Base-by-base conservation (phyloP, 1,284 basidiomycete species). In the Leccinum cinnamomeum region DNA sequence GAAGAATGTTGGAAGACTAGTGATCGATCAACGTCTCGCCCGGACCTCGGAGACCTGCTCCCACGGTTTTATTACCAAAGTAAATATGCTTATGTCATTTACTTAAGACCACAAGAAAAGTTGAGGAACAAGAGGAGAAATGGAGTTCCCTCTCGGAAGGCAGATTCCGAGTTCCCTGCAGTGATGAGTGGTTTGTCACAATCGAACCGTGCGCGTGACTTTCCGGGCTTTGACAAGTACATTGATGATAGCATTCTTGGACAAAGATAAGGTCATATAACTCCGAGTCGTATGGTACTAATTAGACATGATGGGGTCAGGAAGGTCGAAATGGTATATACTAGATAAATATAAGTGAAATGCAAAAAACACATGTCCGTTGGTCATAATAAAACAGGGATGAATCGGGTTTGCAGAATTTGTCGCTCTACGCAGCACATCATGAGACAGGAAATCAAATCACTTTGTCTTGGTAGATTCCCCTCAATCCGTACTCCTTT, bases 381-480 rank as follows among this genome's bases (percentile, higher is more conserved):
- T 46, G 18, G 18, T 20, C 18, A 48, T 48, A 20, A 48, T 48
- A 20, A 46, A 20, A 3, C 18, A 46, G 44, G 18, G n/a, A 11
- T 46, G 44, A 46, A 7, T 46, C 44, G 18, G 44, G 5, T 46
- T 46, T 10, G 18, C 44, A n/a, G 44, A 7, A 48, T 48, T 20
- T 48, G 18, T 20, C 3, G 44, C 11, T 20, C 44, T 46, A 11
- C 44, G 18, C 44, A 20, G 44, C 44, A 46, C 44, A 48, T 7
- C 28, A 30, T 30, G 44, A 20, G 2, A 46, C 18, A 20, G 3
- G 2, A 20, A 20, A 20, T 12, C 46, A 20, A 23, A 51, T 71
- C 53, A 72, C 51, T 72, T 66, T 0, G 60, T 71, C 63, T 71
- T 70, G 6, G 48, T 30, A 4, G 61, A 53, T 28, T 72, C 67